Evolutionary conservation across 2,329 filamentous ascomycete genomes (phyloP).

Genomic region (Colletotrichum shisoi): DNA sequence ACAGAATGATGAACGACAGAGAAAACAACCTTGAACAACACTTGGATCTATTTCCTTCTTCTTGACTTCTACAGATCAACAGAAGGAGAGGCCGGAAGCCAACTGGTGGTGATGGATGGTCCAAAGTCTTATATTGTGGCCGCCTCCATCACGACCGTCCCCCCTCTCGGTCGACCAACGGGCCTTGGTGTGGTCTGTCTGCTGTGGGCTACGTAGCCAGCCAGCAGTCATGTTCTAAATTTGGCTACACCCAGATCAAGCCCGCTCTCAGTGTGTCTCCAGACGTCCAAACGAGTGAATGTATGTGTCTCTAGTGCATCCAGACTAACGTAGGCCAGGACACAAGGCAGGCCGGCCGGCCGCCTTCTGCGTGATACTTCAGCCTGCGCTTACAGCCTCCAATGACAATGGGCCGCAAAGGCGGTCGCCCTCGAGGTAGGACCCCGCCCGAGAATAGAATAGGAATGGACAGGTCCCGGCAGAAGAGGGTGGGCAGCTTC

Average conservation of each 20-base stretch:
- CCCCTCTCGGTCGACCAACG: constrained; percentile 27
- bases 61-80: constrained; percentile 53
- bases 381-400: constrained; percentile 58
- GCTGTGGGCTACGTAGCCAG: constrained; percentile 35
- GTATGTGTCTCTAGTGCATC: constrained; percentile 16
- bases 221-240: constrained; percentile 39
- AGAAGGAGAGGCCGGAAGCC: constrained; percentile 54
- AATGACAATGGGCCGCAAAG: constrained; percentile 51
- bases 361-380: constrained; percentile 35
- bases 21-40: constrained; percentile 57
- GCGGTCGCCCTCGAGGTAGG: constrained; percentile 38
- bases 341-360: constrained; percentile 35
- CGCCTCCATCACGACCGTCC: constrained; percentile 52
- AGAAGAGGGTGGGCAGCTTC: constrained; percentile 24
- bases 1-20: constrained; percentile 51
- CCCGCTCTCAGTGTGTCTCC: constrained; percentile 5
- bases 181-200: constrained; percentile 34
- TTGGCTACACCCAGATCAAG: constrained; percentile 35
- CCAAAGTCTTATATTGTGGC: constrained; percentile 68
- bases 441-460: constrained; percentile 40
- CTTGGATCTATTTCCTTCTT: constrained; percentile 57
- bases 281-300: neutral
- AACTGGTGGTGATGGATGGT: constrained; percentile 51
- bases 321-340: constrained; percentile 31
- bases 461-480: constrained; percentile 29